Base-by-base conservation (phyloP, 352 stramenopile genomes). In the Phytophthora boehmeriae region DNA sequence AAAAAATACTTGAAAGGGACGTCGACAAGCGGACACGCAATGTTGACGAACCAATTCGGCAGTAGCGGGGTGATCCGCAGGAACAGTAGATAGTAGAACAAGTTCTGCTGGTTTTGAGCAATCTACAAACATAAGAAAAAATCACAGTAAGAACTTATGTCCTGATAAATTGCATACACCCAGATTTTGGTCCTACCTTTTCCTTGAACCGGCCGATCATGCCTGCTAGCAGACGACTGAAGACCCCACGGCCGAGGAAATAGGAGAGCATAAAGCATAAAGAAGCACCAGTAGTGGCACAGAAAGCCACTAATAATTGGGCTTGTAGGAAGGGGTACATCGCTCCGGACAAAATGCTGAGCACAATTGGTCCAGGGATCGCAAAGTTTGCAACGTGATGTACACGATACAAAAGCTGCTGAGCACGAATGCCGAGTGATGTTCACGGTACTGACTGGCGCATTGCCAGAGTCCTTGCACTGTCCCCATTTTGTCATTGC, bases 41-140 rank as follows among this genome's bases (percentile, higher is more conserved):
- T 90, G 59, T 96, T 96, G 56, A 96, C 86, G 48, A 95, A 95
- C 88, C 88, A 96, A 70, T 96, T 96, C 14, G 88, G 88, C 51
- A 96, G 59, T 36, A 96, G 50, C 20, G 88, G 88, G 22, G 88
- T 96, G 60, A 96, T 90, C 19, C 88, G 78, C 38, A 96, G 72
- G 59, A 96, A 96, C n/a, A 96, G 68, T 59, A 96, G 55, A 64
- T 96, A 96, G 71, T 93, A 96, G 44, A 96, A 92, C 27, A 96
- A 43, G 51, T 96, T 96, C 38, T 66, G 54, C 47, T 87, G 80
- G 66, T 96, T 96, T 48, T 92, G 80, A 11, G 77, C 76, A 38
- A 96, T 93, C 76, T 87, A 50, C 25, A 38, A 36, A n/a, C n/a
- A n/a, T n/a, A 4, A 45, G 17, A 32, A 30, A 48, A 52, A n/a